Base-by-base conservation (phyloP, 2,329 filamentous ascomycete species). In the Hortaea werneckii region DNA sequence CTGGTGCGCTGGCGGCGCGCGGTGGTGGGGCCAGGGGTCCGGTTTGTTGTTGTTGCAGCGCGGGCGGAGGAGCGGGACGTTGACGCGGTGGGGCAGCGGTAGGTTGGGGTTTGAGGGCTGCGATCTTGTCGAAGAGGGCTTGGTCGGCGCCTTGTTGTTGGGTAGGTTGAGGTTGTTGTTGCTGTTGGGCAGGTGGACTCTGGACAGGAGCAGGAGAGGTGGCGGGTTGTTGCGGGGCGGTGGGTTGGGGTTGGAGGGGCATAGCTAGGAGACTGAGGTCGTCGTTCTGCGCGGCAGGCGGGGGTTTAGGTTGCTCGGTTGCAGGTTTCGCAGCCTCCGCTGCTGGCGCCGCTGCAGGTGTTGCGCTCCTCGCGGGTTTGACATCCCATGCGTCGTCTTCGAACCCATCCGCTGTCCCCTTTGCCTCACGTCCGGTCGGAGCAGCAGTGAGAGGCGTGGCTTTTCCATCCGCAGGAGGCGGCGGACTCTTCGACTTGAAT, bases 311-410 rank as follows among this genome's bases (percentile, higher is more conserved):
- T 45, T 72, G 64, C 37, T 65, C 54, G 30, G 72, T 61, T 40
- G 69, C 56, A 30, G 67, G 50, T 53, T 67, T 51, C 55, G 63
- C 45, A 47, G 63, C 37, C 13, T 34, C 35, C 38, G 66, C 50
- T 54, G 68, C 53, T 53, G 64, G 46, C 42, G 65, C 52, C 40
- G 61, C 55, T 12, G 81, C 77, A 53, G 64, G 47, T 42, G 65
- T 52, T 40, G 60, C 54, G 12, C 81, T 77, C 61, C 80, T 83
- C 10, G 83, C 78, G 12, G 87, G 86, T 69, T 95, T 95, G 42
- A 95, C 83, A 58, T 94, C 87, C 92, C 92, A 98, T 6, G 92
- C 92, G 70, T 96, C 87, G 60, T 96, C 92, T 43, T 98, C 92
- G 59, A 96, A 96, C 2, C 87, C 87, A 20, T 43, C 50, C 40